phyloP scores from a whole-genome alignment of 805 yeast genomes.

The Lachancea lanzarotensis region DNA sequence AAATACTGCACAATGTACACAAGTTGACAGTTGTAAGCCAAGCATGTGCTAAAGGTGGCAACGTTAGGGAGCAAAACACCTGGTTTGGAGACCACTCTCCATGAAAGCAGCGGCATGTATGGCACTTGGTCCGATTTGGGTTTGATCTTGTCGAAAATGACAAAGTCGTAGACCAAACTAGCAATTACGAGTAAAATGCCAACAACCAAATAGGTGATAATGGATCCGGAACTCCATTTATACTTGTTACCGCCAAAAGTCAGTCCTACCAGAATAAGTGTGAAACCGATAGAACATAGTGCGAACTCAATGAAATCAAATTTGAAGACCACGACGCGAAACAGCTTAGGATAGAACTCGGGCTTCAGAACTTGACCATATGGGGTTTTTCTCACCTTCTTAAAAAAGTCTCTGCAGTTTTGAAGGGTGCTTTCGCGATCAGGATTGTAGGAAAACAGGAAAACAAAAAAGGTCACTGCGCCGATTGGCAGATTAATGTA shows the following conservation, averaged over 20 bases:
- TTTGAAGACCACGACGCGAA: slow-evolving; percentile 9
- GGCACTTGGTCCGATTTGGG: neutral
- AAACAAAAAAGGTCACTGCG: slow-evolving; percentile 32
- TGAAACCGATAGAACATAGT: slow-evolving; percentile 18
- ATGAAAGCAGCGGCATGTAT: slow-evolving; percentile 1
- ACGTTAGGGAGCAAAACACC: slow-evolving; percentile 15
- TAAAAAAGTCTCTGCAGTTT: neutral
- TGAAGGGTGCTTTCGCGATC: neutral
- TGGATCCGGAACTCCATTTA: slow-evolving; percentile 44
- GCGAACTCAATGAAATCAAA: slow-evolving; percentile 22
- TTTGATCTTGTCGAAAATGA: slow-evolving; percentile 12
- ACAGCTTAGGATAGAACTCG: neutral
- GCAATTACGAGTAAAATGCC: slow-evolving; percentile 38
- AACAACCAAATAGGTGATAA: slow-evolving; percentile 36
- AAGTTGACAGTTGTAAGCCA: slow-evolving; percentile 19
- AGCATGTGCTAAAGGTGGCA: slow-evolving; percentile 15
- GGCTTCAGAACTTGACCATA: neutral
- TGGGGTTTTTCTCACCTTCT: neutral
- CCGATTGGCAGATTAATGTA: slow-evolving; percentile 64
- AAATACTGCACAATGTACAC: slow-evolving; percentile 23
- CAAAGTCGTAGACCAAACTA: slow-evolving; percentile 43
- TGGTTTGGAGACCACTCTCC: slow-evolving; percentile 1
- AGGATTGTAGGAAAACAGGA: slow-evolving; percentile 17
- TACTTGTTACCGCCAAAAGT: slow-evolving; percentile 49
- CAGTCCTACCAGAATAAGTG: slow-evolving; percentile 18